A percentile compares a stretch with the other conserved stretches of the same genome.
Evolutionary conservation across 345 rosid genomes (phyloP).

Genomic region (Melaleuca alternifolia): DNA sequence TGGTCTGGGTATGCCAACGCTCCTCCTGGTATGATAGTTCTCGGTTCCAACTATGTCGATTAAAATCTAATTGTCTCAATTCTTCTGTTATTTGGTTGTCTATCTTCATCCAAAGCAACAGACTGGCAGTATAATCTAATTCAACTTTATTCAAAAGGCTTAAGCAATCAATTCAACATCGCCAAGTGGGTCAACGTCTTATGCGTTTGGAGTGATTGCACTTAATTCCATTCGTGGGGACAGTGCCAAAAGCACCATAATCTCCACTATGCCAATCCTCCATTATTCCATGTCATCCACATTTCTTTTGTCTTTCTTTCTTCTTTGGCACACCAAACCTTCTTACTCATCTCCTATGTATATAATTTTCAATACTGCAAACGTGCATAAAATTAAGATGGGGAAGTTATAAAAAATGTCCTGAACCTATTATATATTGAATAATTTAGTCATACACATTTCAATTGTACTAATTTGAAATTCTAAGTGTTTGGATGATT

Average conservation of each 20-base stretch:
- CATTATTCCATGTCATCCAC: neutral
- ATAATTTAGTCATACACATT: no score
- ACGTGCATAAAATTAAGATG: neutral
- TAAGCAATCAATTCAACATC: neutral
- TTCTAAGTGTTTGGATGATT: no score
- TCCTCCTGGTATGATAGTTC: neutral
- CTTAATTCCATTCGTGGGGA: neutral
- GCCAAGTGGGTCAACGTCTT: neutral
- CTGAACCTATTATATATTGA: neutral
- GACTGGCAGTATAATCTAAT: neutral
- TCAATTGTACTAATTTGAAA: no score
- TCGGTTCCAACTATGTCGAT: neutral
- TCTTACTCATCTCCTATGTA: neutral
- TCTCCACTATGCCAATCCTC: neutral
- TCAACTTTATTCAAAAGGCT: neutral
- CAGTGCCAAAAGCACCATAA: neutral
- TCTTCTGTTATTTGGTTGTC: neutral
- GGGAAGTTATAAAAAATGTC: neutral
- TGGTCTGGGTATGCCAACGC: neutral
- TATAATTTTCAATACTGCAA: neutral
- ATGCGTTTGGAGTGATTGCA: neutral
- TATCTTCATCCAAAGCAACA: neutral
- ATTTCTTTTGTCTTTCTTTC: neutral
- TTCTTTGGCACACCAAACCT: neutral
- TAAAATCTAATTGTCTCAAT: neutral